Conservation (phyloP, 768 basidiomycete species). For the Leccinum broughii region DNA sequence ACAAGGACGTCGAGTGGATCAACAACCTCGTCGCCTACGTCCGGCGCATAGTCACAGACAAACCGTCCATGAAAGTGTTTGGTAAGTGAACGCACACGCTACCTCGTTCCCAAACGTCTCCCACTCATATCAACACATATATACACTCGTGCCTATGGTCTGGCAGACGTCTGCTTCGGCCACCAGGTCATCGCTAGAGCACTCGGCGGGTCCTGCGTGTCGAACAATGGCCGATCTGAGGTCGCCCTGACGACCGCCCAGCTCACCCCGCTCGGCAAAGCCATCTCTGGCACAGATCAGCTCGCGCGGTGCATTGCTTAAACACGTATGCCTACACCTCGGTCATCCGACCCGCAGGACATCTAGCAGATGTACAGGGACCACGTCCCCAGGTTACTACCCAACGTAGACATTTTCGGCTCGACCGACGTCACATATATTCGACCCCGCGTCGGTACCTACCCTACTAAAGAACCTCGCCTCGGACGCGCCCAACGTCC, state of each 20-base stretch:
- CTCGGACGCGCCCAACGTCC: slow-evolving; percentile 18
- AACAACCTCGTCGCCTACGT: slow-evolving; percentile 63
- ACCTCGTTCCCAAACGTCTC: not conserved
- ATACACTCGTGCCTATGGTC: too few species aligned
- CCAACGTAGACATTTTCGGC: slow-evolving; percentile 60
- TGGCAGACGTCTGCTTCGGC: too few species aligned
- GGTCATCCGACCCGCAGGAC: not conserved
- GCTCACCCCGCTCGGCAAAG: too few species aligned
- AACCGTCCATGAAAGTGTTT: slow-evolving; percentile 67
- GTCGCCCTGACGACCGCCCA: too few species aligned
- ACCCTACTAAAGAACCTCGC: not conserved
- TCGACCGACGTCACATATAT: slow-evolving; percentile 56
- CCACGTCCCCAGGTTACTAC: slow-evolving; percentile 67
- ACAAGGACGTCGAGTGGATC: slow-evolving; percentile 78
- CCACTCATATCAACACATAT: not conserved
- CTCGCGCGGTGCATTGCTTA: too few species aligned
- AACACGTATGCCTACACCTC: too few species aligned
- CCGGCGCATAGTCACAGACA: slow-evolving; percentile 45
- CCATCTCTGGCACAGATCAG: too few species aligned
- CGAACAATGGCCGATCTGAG: too few species aligned
- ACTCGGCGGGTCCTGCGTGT: too few species aligned
- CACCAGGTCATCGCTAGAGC: too few species aligned
- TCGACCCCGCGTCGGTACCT: not conserved
- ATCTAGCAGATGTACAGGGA: slow-evolving; percentile 70
- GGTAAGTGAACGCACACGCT: slow-evolving; percentile 39